Evolutionary conservation across 2,329 filamentous ascomycete genomes (phyloP).

Genomic region (Colletotrichum australisinense): DNA sequence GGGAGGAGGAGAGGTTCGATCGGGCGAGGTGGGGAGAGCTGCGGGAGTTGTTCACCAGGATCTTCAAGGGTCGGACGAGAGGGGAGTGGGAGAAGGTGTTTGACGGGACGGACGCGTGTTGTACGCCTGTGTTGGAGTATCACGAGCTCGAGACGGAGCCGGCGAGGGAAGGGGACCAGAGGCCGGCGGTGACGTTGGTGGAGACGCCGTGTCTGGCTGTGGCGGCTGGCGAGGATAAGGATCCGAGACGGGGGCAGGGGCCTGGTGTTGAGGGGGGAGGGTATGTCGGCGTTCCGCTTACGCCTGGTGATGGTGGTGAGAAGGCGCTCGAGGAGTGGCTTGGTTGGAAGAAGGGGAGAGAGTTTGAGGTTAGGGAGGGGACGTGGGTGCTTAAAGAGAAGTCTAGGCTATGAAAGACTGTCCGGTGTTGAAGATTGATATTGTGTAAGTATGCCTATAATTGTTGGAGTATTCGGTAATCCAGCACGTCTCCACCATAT

Average conservation of each 20-base stretch:
- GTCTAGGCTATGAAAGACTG: constrained; percentile 46
- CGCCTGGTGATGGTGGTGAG: constrained; percentile 79
- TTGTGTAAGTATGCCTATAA: neutral
- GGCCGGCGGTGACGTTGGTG: constrained; percentile 76
- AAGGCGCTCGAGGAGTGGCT: constrained; percentile 77
- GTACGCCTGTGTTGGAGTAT: constrained; percentile 86
- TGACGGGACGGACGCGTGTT: constrained; percentile 92
- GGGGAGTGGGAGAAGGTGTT: constrained; percentile 87
- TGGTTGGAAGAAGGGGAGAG: constrained; percentile 78
- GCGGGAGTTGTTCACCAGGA: constrained; percentile 66
- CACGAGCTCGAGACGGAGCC: constrained; percentile 70
- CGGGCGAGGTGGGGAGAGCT: constrained; percentile 76
- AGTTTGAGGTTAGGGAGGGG: constrained; percentile 76
- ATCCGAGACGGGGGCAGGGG: constrained; percentile 69
- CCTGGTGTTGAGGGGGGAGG: constrained; percentile 73
- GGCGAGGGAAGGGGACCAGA: constrained; percentile 73
- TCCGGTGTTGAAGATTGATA: neutral
- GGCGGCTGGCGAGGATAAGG: constrained; percentile 54
- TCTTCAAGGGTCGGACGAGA: constrained; percentile 78
- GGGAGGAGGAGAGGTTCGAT: constrained; percentile 68
- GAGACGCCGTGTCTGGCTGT: constrained; percentile 77
- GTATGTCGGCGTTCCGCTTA: constrained; percentile 71
- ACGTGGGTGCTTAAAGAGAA: constrained; percentile 63
- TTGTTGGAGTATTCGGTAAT: neutral
- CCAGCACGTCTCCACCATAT: neutral